Evolutionary conservation across 768 basidiomycete species (phyloP), one percentile per base, ranked within the genome.

Genomic region (Kwoniella bestiolae): DNA sequence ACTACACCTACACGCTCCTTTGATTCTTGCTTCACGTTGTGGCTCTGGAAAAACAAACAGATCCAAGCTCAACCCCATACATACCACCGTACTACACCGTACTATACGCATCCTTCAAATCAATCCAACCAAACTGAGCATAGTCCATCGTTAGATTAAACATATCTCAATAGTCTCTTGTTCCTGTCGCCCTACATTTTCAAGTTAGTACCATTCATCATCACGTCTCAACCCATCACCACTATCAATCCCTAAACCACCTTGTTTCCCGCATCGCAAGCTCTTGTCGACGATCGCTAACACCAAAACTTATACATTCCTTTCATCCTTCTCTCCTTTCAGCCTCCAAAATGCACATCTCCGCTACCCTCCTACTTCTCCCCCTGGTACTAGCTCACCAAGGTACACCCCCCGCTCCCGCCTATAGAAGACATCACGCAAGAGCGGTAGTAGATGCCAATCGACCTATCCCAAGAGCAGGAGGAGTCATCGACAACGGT

Each of bases 291-390:
- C 29, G 7, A 53, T 28, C 14, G 18, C 32, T 18, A 35, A 29
- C 52, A 28, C 8, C 11, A 29, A 14, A 3, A 3, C 29, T 21
- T 1, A 53, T 11, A 28, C 25, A 18, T 35, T 26, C 25, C 55
- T 38, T 35, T 56, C 16, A 56, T 44, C 34, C 26, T 8, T 60
- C 44, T 25, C 11, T 34, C 46, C 26, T 47, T 34, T 38, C 60
- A 49, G 44, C 34, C 29, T 11, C n/a, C 63, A 65, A 28, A 34
- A 71, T 71, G 69, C 69, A 63, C 49, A 35, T 67, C 50, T 45
- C 61, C 38, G 16, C 65, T 12, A 34, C 66, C 28, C 62, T 61
- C 45, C 49, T 66, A 23, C 49, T 71, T 21, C 60, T 71, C 46
- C 56, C 67, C n/a, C 47, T 71, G 26, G 57, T 65, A 2, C 44